Evolutionary conservation across 2,329 filamentous ascomycete genomes (phyloP), one percentile per base, ranked within the genome.

Genomic region (Tolypocladium nubicola): DNA sequence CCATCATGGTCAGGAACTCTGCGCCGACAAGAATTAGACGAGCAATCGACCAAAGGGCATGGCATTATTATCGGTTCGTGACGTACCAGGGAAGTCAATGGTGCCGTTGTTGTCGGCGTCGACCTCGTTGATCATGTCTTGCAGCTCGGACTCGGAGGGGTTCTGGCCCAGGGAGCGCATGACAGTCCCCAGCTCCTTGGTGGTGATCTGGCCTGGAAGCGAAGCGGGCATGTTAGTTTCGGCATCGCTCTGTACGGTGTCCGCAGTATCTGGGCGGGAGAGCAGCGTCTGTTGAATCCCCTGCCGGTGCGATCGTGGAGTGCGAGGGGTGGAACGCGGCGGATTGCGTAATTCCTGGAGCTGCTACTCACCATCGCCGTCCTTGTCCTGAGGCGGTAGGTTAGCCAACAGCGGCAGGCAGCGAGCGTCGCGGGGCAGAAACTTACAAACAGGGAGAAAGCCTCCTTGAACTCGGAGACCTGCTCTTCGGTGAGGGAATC

Each of bases 391-490:
- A 71, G n/a, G 14, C 33, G 38, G 38, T 21, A 57, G 40, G 26
- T 56, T 41, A 52, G 43, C 53, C 23, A 52, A n/a, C 19, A 52
- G 13, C 19, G 10, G 13, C 33, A 11, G 40, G 55, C 54, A 53
- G 39, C 38, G 43, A 45, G 13, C 39, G 55, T 23, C 49, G 43
- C 43, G 30, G 35, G 5, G 45, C 16, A 23, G 19, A 52, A 30
- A 77, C 94, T 87, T 87, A 99, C 94, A 78, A 99, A 99, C 66
- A 99, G 90, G 75, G 94, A 99, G 81, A 99, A 99, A 57, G 94
- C 94, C 82, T 99, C 94, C 89, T 97, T 99, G 84, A 97, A 99
- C 82, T 99, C 94, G 74, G 94, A 97, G 75, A 99, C 94, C 85
- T 99, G 94, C 81, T 99, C 94, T 84, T 99, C 94, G 69, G 94